Evolutionary conservation across 2,329 filamentous ascomycete species (phyloP).

Genomic region (Alternaria sp.): DNA sequence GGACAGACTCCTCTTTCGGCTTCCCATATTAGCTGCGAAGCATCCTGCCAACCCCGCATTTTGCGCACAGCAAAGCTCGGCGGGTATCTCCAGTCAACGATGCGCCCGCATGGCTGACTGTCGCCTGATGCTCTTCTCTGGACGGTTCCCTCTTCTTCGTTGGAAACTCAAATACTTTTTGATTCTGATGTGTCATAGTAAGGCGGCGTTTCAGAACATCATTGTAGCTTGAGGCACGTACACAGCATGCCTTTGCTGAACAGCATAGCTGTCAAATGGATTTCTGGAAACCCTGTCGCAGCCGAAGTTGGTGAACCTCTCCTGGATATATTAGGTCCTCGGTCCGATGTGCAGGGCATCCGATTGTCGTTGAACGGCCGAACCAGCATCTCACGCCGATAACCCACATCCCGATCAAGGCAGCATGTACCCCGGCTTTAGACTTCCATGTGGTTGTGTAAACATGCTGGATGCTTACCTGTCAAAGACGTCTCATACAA

Average conservation of each 20-base stretch:
- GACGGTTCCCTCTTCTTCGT: conserved; percentile 6
- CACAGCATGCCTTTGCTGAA: neutral
- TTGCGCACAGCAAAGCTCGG: conserved; percentile 40
- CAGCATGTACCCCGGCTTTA: conserved; percentile 1
- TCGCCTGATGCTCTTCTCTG: conserved; percentile 17
- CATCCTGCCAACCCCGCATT: conserved; percentile 48
- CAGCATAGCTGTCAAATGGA: neutral
- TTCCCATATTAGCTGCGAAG: conserved; percentile 29
- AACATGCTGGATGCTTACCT: neutral
- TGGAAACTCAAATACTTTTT: neutral
- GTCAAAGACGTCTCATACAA: neutral
- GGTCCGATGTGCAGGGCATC: conserved; percentile 17
- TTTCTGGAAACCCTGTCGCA: neutral
- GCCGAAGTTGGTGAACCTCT: neutral
- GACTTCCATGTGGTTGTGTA: neutral
- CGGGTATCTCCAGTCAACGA: conserved; percentile 35
- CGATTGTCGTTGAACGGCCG: conserved; percentile 18
- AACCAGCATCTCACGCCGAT: conserved; percentile 22
- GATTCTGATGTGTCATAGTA: neutral
- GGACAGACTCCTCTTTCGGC: conserved; percentile 21
- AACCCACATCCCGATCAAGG: conserved; percentile 15
- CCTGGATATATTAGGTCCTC: conserved; percentile 15
- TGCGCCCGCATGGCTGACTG: conserved; percentile 31
- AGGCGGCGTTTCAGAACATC: neutral
- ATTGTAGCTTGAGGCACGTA: neutral